Conservation (phyloP, 2,329 filamentous ascomycete species). For the Ophiostoma ulmi region DNA sequence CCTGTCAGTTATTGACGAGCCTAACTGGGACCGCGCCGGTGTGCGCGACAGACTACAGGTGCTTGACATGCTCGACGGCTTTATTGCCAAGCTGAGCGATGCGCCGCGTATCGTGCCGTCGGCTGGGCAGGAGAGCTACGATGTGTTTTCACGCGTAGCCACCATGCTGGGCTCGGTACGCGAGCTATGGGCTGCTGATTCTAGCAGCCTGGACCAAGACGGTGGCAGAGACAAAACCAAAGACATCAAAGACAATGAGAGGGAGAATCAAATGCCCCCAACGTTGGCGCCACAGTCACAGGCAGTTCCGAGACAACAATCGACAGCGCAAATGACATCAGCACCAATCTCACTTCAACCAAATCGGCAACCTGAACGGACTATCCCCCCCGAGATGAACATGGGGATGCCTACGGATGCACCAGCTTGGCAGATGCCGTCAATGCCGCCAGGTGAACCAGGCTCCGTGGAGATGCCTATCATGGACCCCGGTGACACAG, state of each 20-base stretch:
- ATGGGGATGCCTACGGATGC: background rate
- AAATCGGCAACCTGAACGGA: background rate
- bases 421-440: background rate
- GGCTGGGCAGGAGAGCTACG: background rate
- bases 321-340: background rate
- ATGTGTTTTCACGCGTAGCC: constrained; percentile 21
- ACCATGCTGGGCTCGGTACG: constrained; percentile 22
- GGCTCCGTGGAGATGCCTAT: background rate
- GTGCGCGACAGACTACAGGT: constrained; percentile 35
- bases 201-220: too few relatives aligned
- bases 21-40: constrained; percentile 37
- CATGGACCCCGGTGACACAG: constrained; percentile 7
- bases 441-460: background rate
- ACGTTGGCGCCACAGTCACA: background rate
- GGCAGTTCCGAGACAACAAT: background rate
- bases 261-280: background rate
- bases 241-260: background rate
- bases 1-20: constrained; percentile 36
- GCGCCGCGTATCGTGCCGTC: background rate
- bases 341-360: background rate
- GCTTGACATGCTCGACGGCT: constrained; percentile 31
- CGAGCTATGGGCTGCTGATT: constrained; percentile 21
- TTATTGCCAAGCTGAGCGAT: constrained; percentile 27
- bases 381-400: background rate
- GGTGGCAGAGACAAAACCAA: too few relatives aligned